Conservation (phyloP, 1,284 basidiomycete species). For the Cryptococcus sp. region DNA sequence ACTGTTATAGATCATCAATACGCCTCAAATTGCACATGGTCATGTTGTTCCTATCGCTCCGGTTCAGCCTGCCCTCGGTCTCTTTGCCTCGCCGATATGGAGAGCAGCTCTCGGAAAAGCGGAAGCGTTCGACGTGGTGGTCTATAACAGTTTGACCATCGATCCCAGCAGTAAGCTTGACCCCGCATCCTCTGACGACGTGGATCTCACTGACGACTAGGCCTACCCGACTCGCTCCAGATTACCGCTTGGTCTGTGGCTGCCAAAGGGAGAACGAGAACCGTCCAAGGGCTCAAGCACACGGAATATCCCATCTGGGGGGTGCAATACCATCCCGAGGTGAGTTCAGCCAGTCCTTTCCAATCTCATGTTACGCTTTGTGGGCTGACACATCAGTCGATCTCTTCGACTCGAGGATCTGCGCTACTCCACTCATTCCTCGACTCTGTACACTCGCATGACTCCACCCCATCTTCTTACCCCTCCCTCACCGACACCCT, state of each 20-base stretch:
- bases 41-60: slow-evolving; percentile 60
- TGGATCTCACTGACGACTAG: slow-evolving; percentile 14
- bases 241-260: slow-evolving; percentile 49
- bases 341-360: slow-evolving; percentile 10
- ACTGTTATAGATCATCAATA: slow-evolving; percentile 40
- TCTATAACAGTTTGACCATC: slow-evolving; percentile 61
- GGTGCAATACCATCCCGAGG: slow-evolving; percentile 93
- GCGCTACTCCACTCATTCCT: slow-evolving; percentile 45
- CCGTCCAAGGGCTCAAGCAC: slow-evolving; percentile 53
- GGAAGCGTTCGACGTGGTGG: slow-evolving; percentile 62
- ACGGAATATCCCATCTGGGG: slow-evolving; percentile 72
- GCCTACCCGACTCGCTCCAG: slow-evolving; percentile 47
- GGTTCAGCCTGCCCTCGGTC: slow-evolving; percentile 20
- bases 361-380: neutral
- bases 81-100: slow-evolving; percentile 33
- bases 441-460: slow-evolving; percentile 24
- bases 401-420: slow-evolving; percentile 45
- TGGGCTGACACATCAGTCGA: slow-evolving; percentile 37
- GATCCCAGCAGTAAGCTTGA: slow-evolving; percentile 35
- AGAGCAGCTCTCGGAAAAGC: slow-evolving; percentile 5
- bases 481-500: slow-evolving; percentile 30
- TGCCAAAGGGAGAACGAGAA: slow-evolving; percentile 25
- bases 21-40: slow-evolving; percentile 57
- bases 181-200: neutral
- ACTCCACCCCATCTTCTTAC: slow-evolving; percentile 25